Conservation (phyloP, 331 rosid genomes). For the Quercus tomentella region DNA sequence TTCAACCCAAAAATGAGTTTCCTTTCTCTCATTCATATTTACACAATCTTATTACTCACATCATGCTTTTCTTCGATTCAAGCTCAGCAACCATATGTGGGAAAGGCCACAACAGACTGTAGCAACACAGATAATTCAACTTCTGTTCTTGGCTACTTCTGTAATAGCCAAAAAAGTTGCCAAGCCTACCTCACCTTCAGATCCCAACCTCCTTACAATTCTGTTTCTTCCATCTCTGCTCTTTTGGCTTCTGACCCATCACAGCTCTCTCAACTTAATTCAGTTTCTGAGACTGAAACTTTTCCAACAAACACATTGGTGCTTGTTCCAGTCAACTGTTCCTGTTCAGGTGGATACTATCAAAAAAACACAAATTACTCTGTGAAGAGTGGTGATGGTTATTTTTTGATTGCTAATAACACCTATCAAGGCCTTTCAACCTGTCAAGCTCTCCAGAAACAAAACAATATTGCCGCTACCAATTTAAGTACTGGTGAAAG, state of each 20-base stretch:
- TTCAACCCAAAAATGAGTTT: constrained; percentile 31
- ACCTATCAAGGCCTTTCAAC: constrained; percentile 70
- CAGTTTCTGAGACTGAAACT: constrained; percentile 37
- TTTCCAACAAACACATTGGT: constrained; percentile 48
- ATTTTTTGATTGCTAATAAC: constrained; percentile 34
- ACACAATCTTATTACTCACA: constrained; percentile 12
- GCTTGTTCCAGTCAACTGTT: constrained; percentile 69
- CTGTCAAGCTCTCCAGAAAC: constrained; percentile 59
- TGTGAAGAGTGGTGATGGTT: constrained; percentile 18
- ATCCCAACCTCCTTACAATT: constrained; percentile 56
- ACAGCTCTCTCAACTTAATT: constrained; percentile 48
- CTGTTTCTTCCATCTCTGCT: constrained; percentile 55
- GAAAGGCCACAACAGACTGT: constrained; percentile 44
- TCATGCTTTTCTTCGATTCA: constrained; percentile 21
- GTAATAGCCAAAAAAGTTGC: constrained; percentile 59
- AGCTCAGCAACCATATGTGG: constrained; percentile 74
- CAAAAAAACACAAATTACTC: constrained; percentile 56
- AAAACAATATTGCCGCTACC: constrained; percentile 23
- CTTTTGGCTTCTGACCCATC: constrained; percentile 54
- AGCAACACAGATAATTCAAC: constrained; percentile 22
- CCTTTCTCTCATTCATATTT: constrained; percentile 9
- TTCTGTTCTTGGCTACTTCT: constrained; percentile 63
- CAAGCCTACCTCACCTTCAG: constrained; percentile 75
- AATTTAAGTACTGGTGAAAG: constrained; percentile 19
- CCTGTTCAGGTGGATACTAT: constrained; percentile 61